A percentile compares a stretch with the other conserved stretches of the same genome.
Conservation (phyloP, 768 basidiomycete species). For the Tricholoma hemisulphureum region DNA sequence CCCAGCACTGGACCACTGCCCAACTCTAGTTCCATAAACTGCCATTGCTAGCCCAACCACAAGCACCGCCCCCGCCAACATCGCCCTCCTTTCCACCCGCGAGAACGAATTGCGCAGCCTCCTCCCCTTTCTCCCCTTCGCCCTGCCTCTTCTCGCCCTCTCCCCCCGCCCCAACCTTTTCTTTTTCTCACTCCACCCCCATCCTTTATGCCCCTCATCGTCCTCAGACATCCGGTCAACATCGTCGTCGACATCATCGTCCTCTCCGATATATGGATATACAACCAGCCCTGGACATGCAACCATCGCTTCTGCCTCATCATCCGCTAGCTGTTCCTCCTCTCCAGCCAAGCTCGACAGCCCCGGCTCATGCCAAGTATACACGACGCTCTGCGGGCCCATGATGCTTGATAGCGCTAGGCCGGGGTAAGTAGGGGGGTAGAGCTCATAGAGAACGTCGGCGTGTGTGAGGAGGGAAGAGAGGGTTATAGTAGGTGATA, state of each 20-base stretch:
- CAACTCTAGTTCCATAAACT: constrained; percentile 44
- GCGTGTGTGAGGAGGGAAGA: constrained; percentile 54
- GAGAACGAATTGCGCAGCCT: constrained; percentile 18
- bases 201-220: constrained; percentile 11
- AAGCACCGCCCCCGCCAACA: constrained; percentile 66
- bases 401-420: constrained; percentile 59
- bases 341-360: constrained; percentile 9
- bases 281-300: constrained; percentile 54
- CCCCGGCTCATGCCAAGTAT: constrained; percentile 64
- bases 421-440: constrained; percentile 58
- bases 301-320: constrained; percentile 63
- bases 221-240: constrained; percentile 18
- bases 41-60: constrained; percentile 72
- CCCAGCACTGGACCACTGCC: constrained; percentile 20
- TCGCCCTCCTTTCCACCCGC: constrained; percentile 36
- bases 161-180: constrained; percentile 4
- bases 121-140: constrained; percentile 17
- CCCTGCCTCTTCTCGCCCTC: constrained; percentile 12
- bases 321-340: constrained; percentile 39
- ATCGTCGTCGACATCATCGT: constrained; percentile 18
- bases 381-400: constrained; percentile 75
- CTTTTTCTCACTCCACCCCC: constrained; percentile 11
- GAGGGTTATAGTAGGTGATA: constrained; percentile 31
- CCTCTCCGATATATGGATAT: constrained; percentile 44
- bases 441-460: constrained; percentile 55